Base-by-base conservation (phyloP, 768 basidiomycete genomes). In the Serendipita sp. region DNA sequence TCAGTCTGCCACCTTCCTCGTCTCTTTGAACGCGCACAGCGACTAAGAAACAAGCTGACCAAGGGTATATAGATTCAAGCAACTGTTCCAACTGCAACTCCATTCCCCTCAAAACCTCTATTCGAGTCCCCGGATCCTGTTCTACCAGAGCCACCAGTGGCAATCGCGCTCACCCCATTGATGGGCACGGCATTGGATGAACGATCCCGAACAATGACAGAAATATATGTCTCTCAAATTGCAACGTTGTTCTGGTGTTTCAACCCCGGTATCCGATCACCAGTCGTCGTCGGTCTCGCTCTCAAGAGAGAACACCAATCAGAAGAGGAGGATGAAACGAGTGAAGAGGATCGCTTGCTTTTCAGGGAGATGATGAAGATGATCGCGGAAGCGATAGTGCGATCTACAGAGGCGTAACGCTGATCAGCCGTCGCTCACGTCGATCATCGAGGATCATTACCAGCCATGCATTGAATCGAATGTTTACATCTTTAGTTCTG, bases 221-320 rank as follows among this genome's bases (percentile, higher is more conserved):
- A 85, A 41, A 77, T 95, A 0, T 95, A 94, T 73, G 85, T 84
- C 0, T 78, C 85, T n/a, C 93, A 96, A 70, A 85, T 91, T 51
- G 89, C 91, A 0, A 91, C 91, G 0, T 78, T 94, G 34, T 73
- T 93, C 3, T 96, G 92, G 88, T 76, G 78, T 0, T n/a, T 45
- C 3, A 70, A 68, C 63, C 15, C 35, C 69, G 73, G 72, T 4
- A 73, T 77, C 30, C 77, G 84, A 63, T 78, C 80, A 66, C 81
- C 80, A 44, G 81, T 94, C 4, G 76, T 94, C 0, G 81, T 95
- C 41, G 90, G 88, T 0, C 78, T 93, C 52, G 86, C 90, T 2
- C 72, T 94, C 67, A 75, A 73, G 46, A 63, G 46, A 34, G 10
- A 4, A 38, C 30, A 41, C 5, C 38, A 41, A 2, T 7, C 38